phyloP scores from a whole-genome alignment of 2,329 filamentous ascomycete genomes.

The Arthroderma sp. region DNA sequence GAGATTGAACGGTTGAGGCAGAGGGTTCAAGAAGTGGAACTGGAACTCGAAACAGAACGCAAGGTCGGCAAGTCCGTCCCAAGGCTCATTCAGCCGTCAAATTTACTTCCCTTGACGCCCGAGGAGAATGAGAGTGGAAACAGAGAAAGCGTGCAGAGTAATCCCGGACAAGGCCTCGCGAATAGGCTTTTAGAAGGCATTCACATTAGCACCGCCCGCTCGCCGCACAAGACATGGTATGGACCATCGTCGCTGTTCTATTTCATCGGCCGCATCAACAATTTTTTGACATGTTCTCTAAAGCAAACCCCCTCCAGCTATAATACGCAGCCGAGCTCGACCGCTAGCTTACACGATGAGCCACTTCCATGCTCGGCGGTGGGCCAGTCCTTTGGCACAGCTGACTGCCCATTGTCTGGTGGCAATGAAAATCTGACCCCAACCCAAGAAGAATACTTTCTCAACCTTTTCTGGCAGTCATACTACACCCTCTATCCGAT shows the following conservation, averaged over 20 bases:
- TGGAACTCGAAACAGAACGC: slow-evolving; percentile 15
- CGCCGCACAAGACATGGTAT: slow-evolving; percentile 29
- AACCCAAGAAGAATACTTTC: slow-evolving; percentile 35
- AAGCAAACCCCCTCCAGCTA: slow-evolving; percentile 21
- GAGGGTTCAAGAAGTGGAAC: slow-evolving; percentile 21
- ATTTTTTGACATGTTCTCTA: slow-evolving; percentile 23
- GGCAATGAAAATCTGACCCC: slow-evolving; percentile 21
- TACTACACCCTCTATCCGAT: slow-evolving; percentile 32
- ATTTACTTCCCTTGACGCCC: too few relatives aligned
- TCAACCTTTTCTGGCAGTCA: slow-evolving; percentile 37
- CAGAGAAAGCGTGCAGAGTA: neutral
- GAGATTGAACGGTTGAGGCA: slow-evolving; percentile 21
- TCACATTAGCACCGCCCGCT: slow-evolving; percentile 23
- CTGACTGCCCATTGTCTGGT: slow-evolving; percentile 3
- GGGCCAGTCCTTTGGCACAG: too few relatives aligned
- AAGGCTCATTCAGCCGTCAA: too few relatives aligned
- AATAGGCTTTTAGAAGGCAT: slow-evolving; percentile 28
- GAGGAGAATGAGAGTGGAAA: too few relatives aligned
- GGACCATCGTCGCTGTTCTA: slow-evolving; percentile 34
- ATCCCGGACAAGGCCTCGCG: slow-evolving; percentile 9
- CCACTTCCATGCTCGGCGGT: slow-evolving; percentile 6
- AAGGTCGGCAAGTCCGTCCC: neutral
- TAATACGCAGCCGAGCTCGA: slow-evolving; percentile 20
- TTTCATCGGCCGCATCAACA: slow-evolving; percentile 32
- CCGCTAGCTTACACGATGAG: slow-evolving; percentile 5